Conservation (phyloP, 371 early-diverging fungal genomes). For the Lichtheimia ornata region DNA sequence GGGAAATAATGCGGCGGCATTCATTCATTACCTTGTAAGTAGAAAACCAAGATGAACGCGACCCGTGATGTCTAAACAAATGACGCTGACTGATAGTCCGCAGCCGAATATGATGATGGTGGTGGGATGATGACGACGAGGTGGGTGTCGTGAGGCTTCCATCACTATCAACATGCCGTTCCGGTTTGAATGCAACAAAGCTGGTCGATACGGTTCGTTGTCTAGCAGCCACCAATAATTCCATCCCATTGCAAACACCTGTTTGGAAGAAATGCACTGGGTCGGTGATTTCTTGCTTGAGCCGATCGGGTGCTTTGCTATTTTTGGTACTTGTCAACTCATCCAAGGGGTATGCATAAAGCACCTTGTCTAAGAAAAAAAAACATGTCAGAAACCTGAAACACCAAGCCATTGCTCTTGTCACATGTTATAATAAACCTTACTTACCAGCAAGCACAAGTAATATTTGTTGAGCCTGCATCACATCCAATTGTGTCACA, state of each 20-base stretch:
- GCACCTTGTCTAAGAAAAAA: constrained; percentile 47
- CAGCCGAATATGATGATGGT: background rate
- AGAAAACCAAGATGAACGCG: constrained; percentile 15
- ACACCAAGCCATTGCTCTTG: background rate
- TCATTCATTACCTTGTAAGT: constrained; percentile 13
- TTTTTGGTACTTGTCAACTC: constrained; percentile 29
- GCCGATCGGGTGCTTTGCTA: constrained; percentile 23
- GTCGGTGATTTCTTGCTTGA: constrained; percentile 44
- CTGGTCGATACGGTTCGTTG: constrained; percentile 30
- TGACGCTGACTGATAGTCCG: background rate
- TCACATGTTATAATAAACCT: background rate
- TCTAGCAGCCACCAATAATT: constrained; percentile 51
- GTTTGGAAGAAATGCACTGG: constrained; percentile 68
- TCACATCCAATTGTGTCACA: constrained; percentile 26
- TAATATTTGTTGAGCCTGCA: constrained; percentile 21
- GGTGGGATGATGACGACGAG: background rate
- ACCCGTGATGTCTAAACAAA: background rate
- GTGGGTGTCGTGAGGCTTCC: background rate
- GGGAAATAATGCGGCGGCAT: too few species aligned
- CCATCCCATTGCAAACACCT: constrained; percentile 56
- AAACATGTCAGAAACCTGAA: background rate
- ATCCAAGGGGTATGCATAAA: constrained; percentile 58
- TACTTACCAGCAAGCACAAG: constrained; percentile 25
- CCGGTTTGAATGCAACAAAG: constrained; percentile 18
- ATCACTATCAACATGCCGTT: background rate